These are phyloP conservation scores for Coemansia sp. DNA, from an alignment of 192 early-diverging fungal genomes.

Conservation along the genomic window DNA sequence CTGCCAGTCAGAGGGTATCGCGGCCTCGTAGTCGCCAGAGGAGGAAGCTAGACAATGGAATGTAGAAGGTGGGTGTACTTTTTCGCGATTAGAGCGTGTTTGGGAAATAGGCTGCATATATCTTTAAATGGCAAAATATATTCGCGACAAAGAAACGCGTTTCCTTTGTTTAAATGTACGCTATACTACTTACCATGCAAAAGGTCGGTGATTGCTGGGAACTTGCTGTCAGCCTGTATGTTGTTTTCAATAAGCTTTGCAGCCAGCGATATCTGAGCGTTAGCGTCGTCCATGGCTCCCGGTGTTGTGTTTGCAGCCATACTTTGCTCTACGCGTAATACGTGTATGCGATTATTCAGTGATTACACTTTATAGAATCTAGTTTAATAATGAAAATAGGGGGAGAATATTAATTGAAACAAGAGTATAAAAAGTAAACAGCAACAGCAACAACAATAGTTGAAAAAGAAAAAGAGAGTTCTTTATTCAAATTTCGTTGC, in stretches of 20 bases:
- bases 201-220: conserved; percentile 43
- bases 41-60: conserved; percentile 22
- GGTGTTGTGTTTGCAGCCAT: conserved; percentile 7
- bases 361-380: too few relatives aligned
- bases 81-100: too few relatives aligned
- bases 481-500: too few relatives aligned
- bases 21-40: conserved; percentile 52
- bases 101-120: too few relatives aligned
- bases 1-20: conserved; percentile 51
- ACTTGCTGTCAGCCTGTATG: conserved; percentile 40
- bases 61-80: background rate
- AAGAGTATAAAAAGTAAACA: too few relatives aligned
- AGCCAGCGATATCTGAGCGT: conserved; percentile 14
- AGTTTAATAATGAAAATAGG: background rate
- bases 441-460: too few relatives aligned
- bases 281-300: background rate
- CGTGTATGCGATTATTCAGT: too few relatives aligned
- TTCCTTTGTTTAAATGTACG: conserved; percentile 1
- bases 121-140: too few relatives aligned
- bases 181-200: conserved; percentile 50
- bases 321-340: too few relatives aligned
- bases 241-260: conserved; percentile 30
- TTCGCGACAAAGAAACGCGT: conserved; percentile 1
- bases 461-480: too few relatives aligned
- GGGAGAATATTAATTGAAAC: too few relatives aligned